Evolutionary conservation across 768 basidiomycete genomes (phyloP), one percentile per base, ranked within the genome.

Genomic region (Pleurotus sapidus): DNA sequence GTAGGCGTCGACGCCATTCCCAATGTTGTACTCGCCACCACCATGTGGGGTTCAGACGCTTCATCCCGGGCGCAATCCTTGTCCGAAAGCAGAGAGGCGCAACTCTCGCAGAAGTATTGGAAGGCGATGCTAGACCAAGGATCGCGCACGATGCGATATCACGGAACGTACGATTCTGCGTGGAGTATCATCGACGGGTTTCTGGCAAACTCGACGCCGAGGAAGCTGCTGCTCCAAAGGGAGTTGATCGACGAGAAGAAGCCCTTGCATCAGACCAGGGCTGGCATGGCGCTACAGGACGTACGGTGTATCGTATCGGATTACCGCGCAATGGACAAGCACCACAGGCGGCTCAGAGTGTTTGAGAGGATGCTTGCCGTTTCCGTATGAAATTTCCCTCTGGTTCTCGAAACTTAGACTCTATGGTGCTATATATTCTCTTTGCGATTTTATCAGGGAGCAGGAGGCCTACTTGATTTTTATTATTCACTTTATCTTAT

Each of bases 51-150:
- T 34, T 11, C 30, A 11, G 23, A 39, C 20, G 14, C 14, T 7
- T 68, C 69, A 54, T 70, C 75, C 37, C 63, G 67, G 45, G 60
- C 59, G 40, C 78, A 74, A 5, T 34, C 30, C 8, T 11, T 34
- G 8, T 34, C 30, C 4, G 65, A 63, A 27, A 60, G 53, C 14
- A 71, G 79, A 6, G 80, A 82, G 60, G 55, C 53, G 0, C 72
- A 80, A 63, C 74, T 61, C 1, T 23, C 9, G 2, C 37, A 70
- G 47, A 70, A 67, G 40, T 79, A 74, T 61, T 83, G 81, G 74
- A 73, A 74, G 58, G 67, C 71, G n/a, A 73, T 77, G 57, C 66
- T 79, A 20, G 72, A 73, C 17, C 67, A 71, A 58, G 77, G 78
- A 5, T 74, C 77, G 1, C 59, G 57, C 7, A 62, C 76, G 17